phyloP scores from a whole-genome alignment of 768 basidiomycete species.

The Auriculariales sp. region DNA sequence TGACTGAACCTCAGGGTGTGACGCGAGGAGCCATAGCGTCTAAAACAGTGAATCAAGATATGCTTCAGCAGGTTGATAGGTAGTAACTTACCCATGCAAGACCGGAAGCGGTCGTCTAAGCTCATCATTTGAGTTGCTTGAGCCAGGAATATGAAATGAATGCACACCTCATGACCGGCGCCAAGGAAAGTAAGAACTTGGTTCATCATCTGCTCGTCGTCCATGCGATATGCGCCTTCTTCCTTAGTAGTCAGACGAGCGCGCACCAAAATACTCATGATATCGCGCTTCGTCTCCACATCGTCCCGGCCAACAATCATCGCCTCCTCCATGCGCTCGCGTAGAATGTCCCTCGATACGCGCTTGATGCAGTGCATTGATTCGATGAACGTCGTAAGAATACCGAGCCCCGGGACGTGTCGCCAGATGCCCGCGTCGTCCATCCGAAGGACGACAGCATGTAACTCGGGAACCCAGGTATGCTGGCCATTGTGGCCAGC shows the following conservation, averaged over 20 bases:
- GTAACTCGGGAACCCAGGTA: constrained; percentile 20
- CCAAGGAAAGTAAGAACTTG: constrained; percentile 38
- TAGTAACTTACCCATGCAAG: constrained; percentile 28
- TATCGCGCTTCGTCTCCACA: constrained; percentile 29
- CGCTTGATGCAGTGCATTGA: constrained; percentile 28
- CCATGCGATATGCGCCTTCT: constrained; percentile 22
- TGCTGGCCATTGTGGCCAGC: constrained; percentile 17
- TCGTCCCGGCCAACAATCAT: constrained; percentile 20
- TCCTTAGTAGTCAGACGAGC: constrained; percentile 19
- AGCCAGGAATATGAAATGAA: too few relatives aligned
- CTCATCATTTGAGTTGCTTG: too few relatives aligned
- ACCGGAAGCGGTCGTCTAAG: constrained; percentile 35
- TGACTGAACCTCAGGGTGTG: constrained; percentile 32
- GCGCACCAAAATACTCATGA: constrained; percentile 35
- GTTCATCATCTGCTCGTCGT: constrained; percentile 33
- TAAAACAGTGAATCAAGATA: constrained; percentile 11
- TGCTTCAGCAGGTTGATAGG: neutral
- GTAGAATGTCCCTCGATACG: constrained; percentile 27
- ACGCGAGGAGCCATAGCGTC: constrained; percentile 41
- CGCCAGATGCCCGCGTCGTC: neutral
- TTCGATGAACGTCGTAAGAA: constrained; percentile 17
- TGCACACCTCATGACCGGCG: constrained; percentile 26
- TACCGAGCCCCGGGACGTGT: neutral
- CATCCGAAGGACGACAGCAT: constrained; percentile 10
- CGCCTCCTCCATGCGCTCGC: constrained; percentile 24